These are phyloP conservation scores for Venturia asperata DNA, from an alignment of 2,329 filamentous ascomycete species.

Conservation along the genomic window DNA sequence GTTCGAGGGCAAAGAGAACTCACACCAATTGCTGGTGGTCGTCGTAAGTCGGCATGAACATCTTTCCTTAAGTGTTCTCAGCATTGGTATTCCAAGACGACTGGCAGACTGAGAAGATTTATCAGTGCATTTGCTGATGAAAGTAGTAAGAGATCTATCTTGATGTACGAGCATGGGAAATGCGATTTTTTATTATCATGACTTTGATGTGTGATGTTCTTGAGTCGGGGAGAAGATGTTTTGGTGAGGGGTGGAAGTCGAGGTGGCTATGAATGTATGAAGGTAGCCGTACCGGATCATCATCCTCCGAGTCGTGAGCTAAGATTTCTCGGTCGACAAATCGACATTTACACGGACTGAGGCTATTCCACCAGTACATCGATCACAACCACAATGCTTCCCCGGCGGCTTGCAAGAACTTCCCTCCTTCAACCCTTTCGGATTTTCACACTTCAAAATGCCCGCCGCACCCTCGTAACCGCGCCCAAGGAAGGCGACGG, in stretches of 20 bases:
- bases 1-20: too few relatives aligned
- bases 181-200: too few relatives aligned
- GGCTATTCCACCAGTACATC: neutral
- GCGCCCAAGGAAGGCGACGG: conserved; percentile 45
- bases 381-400: conserved; percentile 1
- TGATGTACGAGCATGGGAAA: too few relatives aligned
- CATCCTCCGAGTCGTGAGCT: neutral
- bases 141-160: neutral
- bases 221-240: neutral
- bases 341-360: neutral
- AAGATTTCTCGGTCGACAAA: neutral
- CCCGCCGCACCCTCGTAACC: conserved; percentile 40
- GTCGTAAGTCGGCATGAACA: neutral
- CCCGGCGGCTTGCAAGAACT: conserved; percentile 1
- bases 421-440: neutral
- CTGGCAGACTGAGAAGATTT: neutral
- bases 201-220: neutral
- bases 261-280: neutral
- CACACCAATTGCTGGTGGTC: neutral
- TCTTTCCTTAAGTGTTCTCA: neutral
- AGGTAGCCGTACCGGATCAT: neutral
- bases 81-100: neutral
- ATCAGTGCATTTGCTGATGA: neutral
- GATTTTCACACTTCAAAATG: neutral
- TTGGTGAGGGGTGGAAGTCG: neutral